Percentiles rank a stretch among this genome's conserved stretches.
Evolutionary conservation across 179 eudicot genomes (phyloP).

Genomic region (Patellifolia procumbens): DNA sequence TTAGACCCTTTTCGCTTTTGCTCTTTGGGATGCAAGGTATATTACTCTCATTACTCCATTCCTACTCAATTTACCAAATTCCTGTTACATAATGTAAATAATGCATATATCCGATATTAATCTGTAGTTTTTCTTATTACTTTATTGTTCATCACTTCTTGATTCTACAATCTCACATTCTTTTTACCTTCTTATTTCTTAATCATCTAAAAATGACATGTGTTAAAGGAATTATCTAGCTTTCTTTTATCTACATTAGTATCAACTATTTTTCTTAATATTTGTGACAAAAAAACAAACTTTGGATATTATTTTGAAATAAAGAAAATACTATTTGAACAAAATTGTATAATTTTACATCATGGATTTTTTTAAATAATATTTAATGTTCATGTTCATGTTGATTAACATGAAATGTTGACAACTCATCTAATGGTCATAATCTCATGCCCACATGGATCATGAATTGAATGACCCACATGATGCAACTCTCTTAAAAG

Average conservation of each 20-base stretch:
- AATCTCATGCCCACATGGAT: constrained; percentile 33
- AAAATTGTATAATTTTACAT: not conserved
- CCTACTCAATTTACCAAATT: too few relatives aligned
- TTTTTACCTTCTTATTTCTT: too few relatives aligned
- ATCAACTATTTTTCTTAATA: not conserved
- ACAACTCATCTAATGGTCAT: constrained; percentile 30
- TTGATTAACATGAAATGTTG: constrained; percentile 13
- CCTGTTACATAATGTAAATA: too few relatives aligned
- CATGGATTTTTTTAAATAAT: not conserved
- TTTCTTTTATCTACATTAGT: not conserved
- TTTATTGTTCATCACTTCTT: too few relatives aligned
- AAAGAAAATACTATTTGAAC: not conserved
- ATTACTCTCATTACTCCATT: not conserved
- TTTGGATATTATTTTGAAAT: not conserved
- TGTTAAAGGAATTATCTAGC: too few relatives aligned
- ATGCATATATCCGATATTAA: too few relatives aligned
- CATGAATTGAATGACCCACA: constrained; percentile 28
- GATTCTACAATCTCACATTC: too few relatives aligned
- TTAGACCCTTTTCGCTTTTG: constrained; percentile 88
- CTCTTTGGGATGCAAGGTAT: constrained; percentile 91
- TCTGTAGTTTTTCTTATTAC: too few relatives aligned
- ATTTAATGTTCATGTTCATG: not conserved
- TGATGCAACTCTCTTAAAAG: constrained; percentile 19
- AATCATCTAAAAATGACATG: too few relatives aligned
- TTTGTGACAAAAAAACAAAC: too few relatives aligned